These are phyloP conservation scores for Phytopythium chamaehyphon DNA, from an alignment of 352 stramenopile species.

Conservation along the genomic window DNA sequence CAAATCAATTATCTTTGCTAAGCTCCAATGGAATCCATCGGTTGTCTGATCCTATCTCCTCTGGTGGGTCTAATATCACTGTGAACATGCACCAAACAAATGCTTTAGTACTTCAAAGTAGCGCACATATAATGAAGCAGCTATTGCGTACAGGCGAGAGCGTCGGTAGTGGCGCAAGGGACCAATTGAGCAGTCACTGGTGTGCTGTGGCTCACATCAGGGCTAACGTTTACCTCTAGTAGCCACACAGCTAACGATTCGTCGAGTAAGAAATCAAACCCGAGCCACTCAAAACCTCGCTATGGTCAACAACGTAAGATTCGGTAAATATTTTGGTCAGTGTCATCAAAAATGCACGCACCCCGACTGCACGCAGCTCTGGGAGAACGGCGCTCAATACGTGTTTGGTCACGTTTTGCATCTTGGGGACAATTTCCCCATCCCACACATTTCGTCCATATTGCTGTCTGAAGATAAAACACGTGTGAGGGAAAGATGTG, in stretches of 20 bases:
- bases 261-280: conserved; percentile 81
- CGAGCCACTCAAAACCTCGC: conserved; percentile 83
- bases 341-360: conserved; percentile 11
- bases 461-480: conserved; percentile 12
- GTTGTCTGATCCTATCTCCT: conserved; percentile 11
- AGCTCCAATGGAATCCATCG: conserved; percentile 13
- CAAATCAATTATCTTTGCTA: no score
- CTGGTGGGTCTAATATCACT: conserved; percentile 18
- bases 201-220: conserved; percentile 82
- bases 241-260: conserved; percentile 54
- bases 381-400: conserved; percentile 35
- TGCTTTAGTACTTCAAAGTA: background rate
- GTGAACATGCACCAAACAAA: background rate
- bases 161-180: conserved; percentile 42
- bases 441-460: conserved; percentile 44
- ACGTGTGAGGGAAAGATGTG: conserved; percentile 1
- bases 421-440: conserved; percentile 44
- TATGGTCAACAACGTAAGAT: conserved; percentile 9
- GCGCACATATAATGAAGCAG: background rate
- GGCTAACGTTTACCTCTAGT: conserved; percentile 86
- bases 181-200: conserved; percentile 45
- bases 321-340: background rate
- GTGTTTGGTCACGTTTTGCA: conserved; percentile 39
- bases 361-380: conserved; percentile 47
- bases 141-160: conserved; percentile 35